phyloP scores from a whole-genome alignment of 331 rosid species.

The Ulmus americana region DNA sequence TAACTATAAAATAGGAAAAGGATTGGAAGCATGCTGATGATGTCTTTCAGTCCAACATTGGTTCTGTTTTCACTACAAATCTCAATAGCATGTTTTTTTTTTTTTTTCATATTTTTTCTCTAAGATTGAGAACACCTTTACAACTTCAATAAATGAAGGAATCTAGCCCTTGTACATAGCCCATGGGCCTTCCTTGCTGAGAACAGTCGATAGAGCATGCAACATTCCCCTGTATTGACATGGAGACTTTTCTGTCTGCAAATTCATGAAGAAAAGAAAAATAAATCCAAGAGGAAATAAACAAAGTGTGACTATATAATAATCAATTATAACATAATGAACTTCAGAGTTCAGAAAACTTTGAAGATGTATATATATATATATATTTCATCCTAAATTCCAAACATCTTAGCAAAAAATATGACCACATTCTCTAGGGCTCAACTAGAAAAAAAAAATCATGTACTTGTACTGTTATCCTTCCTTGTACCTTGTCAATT shows the following conservation, averaged over 20 bases:
- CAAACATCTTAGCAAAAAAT: too few relatives aligned
- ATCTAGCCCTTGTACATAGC: conserved; percentile 98
- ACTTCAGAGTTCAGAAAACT: not conserved
- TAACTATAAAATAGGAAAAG: too few relatives aligned
- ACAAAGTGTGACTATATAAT: not conserved
- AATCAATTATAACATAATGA: not conserved
- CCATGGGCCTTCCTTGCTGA: conserved; percentile 91
- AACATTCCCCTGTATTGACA: conserved; percentile 95
- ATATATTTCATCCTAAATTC: too few relatives aligned
- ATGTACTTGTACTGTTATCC: conserved; percentile 84
- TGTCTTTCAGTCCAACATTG: too few relatives aligned
- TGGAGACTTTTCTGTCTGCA: conserved; percentile 87
- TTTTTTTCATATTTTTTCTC: not conserved
- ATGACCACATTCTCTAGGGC: not conserved
- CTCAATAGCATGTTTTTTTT: not conserved
- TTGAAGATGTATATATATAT: too few relatives aligned
- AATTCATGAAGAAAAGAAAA: conserved; percentile 14
- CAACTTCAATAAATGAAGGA: conserved; percentile 99
- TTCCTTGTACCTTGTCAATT: conserved; percentile 98
- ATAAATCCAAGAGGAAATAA: not conserved
- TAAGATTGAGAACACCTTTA: conserved; percentile 19
- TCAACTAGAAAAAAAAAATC: not conserved
- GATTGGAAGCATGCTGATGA: too few relatives aligned
- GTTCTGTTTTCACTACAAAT: too few relatives aligned
- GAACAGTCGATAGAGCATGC: conserved; percentile 88